Base-by-base conservation (phyloP, 2,329 filamentous ascomycete genomes). In the Ascochyta rabiei region DNA sequence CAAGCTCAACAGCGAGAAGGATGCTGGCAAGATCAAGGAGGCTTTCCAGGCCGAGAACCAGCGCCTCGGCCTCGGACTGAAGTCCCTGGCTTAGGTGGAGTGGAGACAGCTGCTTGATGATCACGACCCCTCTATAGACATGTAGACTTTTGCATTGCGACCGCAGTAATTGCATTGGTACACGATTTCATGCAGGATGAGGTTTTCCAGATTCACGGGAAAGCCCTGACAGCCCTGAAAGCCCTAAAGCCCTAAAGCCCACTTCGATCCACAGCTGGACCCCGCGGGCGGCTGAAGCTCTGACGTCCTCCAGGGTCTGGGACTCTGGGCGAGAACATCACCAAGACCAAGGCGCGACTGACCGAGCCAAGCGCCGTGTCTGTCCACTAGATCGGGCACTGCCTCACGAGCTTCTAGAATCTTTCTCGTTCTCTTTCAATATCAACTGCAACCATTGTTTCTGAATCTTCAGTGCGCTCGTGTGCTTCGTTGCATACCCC, bases 11-110 rank as follows among this genome's bases (percentile, higher is more conserved):
- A 85, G 86, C 39, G 85, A 84, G 68, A 96, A 90, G 76, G 86
- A 93, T 59, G 87, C 86, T 18, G 86, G 84, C 62, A 90, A 92
- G 75, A 93, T 99, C 77, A 97, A 96, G 86, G 79, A 79, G 50
- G 87, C 92, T 48, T 98, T 93, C 85, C 80, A 79, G 62, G 88
- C 82, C 39, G 90, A 97, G 82, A 86, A 89, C 50, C 86, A 89
- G 82, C 84, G 88, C 61, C 84, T 98, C 31, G 83, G 95, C 56
- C 86, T 50, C 15, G 93, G 97, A 60, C 79, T 85, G 66, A 96
- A 95, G 83, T 79, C 79, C 18, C 72, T 91, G 40, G 64, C 61
- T 58, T 73, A 64, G 51, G 28, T 9, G 18, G 33, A 42, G 28
- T 10, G n/a, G 34, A 42, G 31, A 15, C 19, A 42, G 21, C 24